Evolutionary conservation across 2,329 filamentous ascomycete genomes (phyloP).

Genomic region (Coniella lustricola): DNA sequence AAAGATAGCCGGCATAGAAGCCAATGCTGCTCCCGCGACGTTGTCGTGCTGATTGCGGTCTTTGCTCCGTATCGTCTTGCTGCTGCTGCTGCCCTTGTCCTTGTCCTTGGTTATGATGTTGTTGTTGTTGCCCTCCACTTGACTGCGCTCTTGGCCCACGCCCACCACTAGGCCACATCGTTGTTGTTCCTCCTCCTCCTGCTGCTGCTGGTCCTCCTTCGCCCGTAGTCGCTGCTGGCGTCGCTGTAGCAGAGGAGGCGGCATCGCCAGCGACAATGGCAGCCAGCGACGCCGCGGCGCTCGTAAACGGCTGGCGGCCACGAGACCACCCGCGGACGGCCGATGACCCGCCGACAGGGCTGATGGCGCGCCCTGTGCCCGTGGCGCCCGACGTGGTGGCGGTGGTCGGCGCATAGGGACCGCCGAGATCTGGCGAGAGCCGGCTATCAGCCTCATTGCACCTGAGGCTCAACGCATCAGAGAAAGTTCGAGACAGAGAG

Average conservation of each 20-base stretch:
- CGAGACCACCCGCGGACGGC: too few relatives aligned
- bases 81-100: background rate
- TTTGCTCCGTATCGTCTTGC: background rate
- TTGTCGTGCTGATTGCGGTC: conserved; percentile 16
- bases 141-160: too few relatives aligned
- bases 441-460: conserved; percentile 11
- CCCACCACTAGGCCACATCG: too few relatives aligned
- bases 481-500: background rate
- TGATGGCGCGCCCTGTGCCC: conserved; percentile 20
- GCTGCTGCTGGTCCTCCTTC: too few relatives aligned
- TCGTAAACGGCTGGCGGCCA: too few relatives aligned
- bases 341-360: conserved; percentile 4
- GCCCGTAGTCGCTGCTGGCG: background rate
- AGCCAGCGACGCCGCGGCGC: background rate
- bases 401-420: too few relatives aligned
- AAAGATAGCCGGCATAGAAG: conserved; percentile 23
- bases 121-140: too few relatives aligned
- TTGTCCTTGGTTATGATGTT: background rate
- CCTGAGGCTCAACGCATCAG: conserved; percentile 10
- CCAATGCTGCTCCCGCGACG: conserved; percentile 23
- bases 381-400: too few relatives aligned
- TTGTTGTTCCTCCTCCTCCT: background rate
- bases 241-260: too few relatives aligned
- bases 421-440: conserved; percentile 20
- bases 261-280: background rate